phyloP scores from a whole-genome alignment of 2,329 filamentous ascomycete genomes.

The Aspergillus tubingensis region DNA sequence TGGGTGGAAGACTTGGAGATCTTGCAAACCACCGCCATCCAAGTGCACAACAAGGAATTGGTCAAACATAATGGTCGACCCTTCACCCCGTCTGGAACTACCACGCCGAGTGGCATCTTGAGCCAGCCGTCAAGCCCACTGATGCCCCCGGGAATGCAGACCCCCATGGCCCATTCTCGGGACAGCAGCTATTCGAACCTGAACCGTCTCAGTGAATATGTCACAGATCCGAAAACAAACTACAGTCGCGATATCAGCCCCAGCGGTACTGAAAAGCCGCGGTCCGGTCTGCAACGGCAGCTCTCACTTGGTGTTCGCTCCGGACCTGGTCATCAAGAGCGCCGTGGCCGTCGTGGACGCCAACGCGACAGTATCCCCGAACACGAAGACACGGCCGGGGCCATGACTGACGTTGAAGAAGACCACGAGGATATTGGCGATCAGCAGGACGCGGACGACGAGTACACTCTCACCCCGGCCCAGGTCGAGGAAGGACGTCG shows the following conservation, averaged over 20 bases:
- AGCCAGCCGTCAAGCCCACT: conserved; percentile 23
- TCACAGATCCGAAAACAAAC: conserved; percentile 29
- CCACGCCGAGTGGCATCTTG: conserved; percentile 24
- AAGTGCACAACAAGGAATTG: conserved; percentile 52
- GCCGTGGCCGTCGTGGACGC: conserved; percentile 23
- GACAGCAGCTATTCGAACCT: conserved; percentile 27
- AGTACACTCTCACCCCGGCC: conserved; percentile 37
- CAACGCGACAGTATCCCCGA: conserved; percentile 26
- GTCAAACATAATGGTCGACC: conserved; percentile 30
- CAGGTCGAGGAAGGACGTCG: conserved; percentile 30
- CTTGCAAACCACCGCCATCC: conserved; percentile 62
- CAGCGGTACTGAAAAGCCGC: conserved; percentile 28
- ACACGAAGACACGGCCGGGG: conserved; percentile 27
- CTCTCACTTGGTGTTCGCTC: conserved; percentile 41
- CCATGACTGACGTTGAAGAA: conserved; percentile 25
- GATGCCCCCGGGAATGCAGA: conserved; percentile 31
- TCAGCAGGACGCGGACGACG: conserved; percentile 38
- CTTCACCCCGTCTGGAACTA: conserved; percentile 44
- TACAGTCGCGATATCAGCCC: conserved; percentile 39
- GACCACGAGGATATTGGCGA: conserved; percentile 38
- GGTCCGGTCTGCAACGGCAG: conserved; percentile 34
- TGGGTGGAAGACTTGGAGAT: conserved; percentile 66
- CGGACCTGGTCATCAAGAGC: conserved; percentile 39
- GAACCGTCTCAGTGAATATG: conserved; percentile 32
- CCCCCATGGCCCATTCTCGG: conserved; percentile 31